Evolutionary conservation across 2,329 filamentous ascomycete genomes (phyloP), one percentile per base, ranked within the genome.

Genomic region (Apiospora marii): DNA sequence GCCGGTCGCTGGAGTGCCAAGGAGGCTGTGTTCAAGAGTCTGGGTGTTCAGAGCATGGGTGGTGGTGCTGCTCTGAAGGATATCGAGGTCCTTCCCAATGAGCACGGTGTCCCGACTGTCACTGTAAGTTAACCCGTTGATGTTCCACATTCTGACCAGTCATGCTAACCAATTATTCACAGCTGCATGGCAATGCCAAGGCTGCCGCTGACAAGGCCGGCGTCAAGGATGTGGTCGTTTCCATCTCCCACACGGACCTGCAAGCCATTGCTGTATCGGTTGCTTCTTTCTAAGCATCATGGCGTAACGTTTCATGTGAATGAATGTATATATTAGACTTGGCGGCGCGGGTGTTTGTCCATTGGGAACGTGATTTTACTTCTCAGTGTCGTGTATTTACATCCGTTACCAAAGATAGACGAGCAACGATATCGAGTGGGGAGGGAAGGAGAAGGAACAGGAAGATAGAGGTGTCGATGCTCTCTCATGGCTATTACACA

Each of bases 11-110:
- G 96, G 96, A 96, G 93, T 79, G 96, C 96, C 48, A 99, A 99
- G 87, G 96, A 99, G 85, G 96, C 96, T 41, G 95, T 99, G 0
- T 99, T 99, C 89, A 99, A 99, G 90, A 95, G 94, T 49, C 88
- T 99, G 19, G 95, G 95, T 76, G 95, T 98, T 16, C 85, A 89
- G 77, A 93, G 95, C 83, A 92, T 93, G 84, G 96, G 96, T 74
- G 95, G 93, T 13, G 96, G 97, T 76, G 96, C 96, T 73, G 88
- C 94, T 22, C 84, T 99, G 84, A 96, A 92, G 87, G 95, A 98
- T 58, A 99, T 99, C 85, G 97, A 99, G 85, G 96, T 99, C 78
- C 83, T 90, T 74, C 92, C 92, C 79, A 92, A 95, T 79, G 91
- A 93, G 76, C 92, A 90, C 67, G 96, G 96, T 73, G 95, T 92